phyloP scores from a whole-genome alignment of 352 stramenopile genomes.

The Pythium myriotylum region DNA sequence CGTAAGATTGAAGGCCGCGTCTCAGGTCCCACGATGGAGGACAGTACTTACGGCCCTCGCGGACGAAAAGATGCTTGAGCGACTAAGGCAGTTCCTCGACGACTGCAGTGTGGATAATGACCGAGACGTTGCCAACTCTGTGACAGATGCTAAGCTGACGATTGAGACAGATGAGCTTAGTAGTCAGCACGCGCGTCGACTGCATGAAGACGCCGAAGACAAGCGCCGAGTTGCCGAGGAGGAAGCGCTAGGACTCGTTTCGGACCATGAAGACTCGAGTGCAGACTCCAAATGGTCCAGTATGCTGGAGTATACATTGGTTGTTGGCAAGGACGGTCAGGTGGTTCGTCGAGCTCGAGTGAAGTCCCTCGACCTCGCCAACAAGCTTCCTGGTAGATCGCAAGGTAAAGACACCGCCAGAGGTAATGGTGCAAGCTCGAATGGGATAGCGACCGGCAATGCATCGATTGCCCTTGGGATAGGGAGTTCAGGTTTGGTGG shows the following conservation, averaged over 20 bases:
- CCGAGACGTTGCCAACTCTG: constrained; percentile 58
- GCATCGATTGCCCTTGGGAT: background rate
- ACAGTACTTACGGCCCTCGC: constrained; percentile 48
- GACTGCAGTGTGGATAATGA: constrained; percentile 62
- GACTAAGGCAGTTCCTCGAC: constrained; percentile 71
- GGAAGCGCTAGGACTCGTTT: constrained; percentile 56
- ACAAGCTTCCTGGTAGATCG: constrained; percentile 51
- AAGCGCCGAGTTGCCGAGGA: constrained; percentile 63
- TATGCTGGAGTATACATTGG: constrained; percentile 86
- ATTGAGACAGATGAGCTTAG: constrained; percentile 47
- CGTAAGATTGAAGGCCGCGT: constrained; percentile 71
- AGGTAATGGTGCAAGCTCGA: constrained; percentile 14
- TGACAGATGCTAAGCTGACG: constrained; percentile 45
- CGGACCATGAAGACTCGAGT: constrained; percentile 79
- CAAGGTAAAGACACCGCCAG: constrained; percentile 58
- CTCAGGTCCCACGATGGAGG: constrained; percentile 69
- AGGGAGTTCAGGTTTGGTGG: background rate
- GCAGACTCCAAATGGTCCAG: constrained; percentile 84
- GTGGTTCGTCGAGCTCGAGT: constrained; percentile 79
- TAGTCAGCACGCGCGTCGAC: constrained; percentile 31
- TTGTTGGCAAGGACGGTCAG: constrained; percentile 83
- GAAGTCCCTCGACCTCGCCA: constrained; percentile 82
- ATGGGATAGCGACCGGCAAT: background rate
- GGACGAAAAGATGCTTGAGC: constrained; percentile 75
- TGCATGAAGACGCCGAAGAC: constrained; percentile 65